Base-by-base conservation (phyloP, 371 early-diverging fungal genomes). In the Apophysomyces sp. region DNA sequence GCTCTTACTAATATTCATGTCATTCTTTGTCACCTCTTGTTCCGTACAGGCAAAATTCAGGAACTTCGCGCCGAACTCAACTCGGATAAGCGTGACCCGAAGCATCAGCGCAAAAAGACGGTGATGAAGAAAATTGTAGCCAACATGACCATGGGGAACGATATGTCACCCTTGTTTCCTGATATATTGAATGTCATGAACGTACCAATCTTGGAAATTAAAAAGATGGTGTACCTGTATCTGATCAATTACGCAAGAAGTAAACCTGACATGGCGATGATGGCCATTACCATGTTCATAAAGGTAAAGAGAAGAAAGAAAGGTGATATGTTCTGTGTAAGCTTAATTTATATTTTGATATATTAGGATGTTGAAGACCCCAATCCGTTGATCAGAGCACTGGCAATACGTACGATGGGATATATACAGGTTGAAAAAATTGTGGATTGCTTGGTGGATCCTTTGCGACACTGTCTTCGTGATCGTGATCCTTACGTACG, bases 121-220 rank as follows among this genome's bases (percentile, higher is more conserved):
- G 95, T 92, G 39, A 85, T 98, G 81, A 97, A 96, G 80, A 95
- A 94, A 80, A 93, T 98, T 63, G 94, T 97, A 13, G 97, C 96
- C 64, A 96, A 97, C 69, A 97, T 98, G 97, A 97, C 99, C 9
- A 94, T 98, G 92, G 99, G 99, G 31, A 96, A 95, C 71, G 98
- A 98, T 76, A 95, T 98, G 92, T 92, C 94, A 4, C 85, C 93
- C 12, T 83, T 98, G 44, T 95, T 92, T 60, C 80, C 77, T 18
- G 86, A 86, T 65, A 83, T 86, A 28, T 63, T 86, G 0, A 78
- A 76, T 40, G 82, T 82, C 32, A 83, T 86, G 84, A 77, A 80
- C 55, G 82, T 83, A 1, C 78, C 81, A 6, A 72, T 76, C 29
- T 57, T 85, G 27, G 75, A 72, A 67, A 62, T 73, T 62, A 98